Evolutionary conservation across 192 early-diverging fungal genomes (phyloP), one percentile per base, ranked within the genome.

Genomic region (Tieghemiomyces parasiticus): DNA sequence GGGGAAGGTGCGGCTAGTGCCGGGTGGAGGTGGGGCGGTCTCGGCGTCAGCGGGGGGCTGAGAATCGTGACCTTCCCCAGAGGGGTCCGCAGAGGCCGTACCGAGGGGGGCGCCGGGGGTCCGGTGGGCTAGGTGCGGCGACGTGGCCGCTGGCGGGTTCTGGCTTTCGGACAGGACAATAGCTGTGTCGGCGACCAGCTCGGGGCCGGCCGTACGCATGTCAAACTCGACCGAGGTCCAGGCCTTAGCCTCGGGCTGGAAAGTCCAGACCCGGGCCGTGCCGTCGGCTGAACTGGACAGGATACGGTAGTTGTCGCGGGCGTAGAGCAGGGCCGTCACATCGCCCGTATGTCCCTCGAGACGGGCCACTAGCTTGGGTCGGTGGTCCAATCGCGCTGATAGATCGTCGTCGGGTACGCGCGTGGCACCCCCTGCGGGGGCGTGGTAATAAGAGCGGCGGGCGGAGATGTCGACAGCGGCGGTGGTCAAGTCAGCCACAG

Each of bases 231-330:
- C 67, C 6, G 79, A 77, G 0, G 63, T 70, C 89, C 87, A 92
- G 60, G 68, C 64, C 19, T 71, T 64, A 29, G 63, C 74, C 1
- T 60, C 61, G 29, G 67, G 67, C 46, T 77, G 65, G 49, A 76
- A 82, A 25, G 69, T 72, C 85, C 86, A 93, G 3, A 92, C 76
- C 52, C 75, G 80, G 1, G 80, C 83, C 10, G 82, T 88, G 14
- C 92, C 90, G 64, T 95, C 90, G 16, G 75, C 73, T 13, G 80
- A 85, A 8, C 87, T 90, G 28, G 85, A 81, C 20, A 87, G 58
- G 0, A 95, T 64, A 65, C 75, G 77, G 29, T 79, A 74, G 26
- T 84, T 87, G 34, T 73, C 69, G 52, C 78, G 73, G 64, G 84
- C 84, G 63, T 84, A 92, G 31, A 76, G 77, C 45, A 95, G 59